Evolutionary conservation across 345 rosid genomes (phyloP).

Genomic region (Brassica nigra): DNA sequence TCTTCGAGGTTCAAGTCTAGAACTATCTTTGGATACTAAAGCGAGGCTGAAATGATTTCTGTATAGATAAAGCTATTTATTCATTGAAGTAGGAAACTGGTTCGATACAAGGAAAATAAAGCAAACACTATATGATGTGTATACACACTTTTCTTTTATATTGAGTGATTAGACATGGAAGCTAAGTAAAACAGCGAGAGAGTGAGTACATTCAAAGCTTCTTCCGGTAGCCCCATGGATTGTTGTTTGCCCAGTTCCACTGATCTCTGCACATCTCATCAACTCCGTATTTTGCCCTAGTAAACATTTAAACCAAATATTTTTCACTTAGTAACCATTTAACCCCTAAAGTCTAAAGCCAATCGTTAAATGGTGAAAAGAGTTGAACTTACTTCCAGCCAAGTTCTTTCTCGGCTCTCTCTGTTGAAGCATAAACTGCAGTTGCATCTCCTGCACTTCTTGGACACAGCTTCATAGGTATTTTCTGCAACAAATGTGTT

Average conservation of each 20-base stretch:
- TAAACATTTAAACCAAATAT: slow-evolving; percentile 6
- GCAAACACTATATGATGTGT: slow-evolving; percentile 14
- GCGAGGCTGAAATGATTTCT: background rate
- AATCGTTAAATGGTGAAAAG: slow-evolving; percentile 15
- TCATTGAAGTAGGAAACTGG: background rate
- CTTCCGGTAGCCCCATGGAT: slow-evolving; percentile 83
- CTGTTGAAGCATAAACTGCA: slow-evolving; percentile 76
- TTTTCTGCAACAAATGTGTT: slow-evolving; percentile 56
- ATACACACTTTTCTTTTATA: background rate
- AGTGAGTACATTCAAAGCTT: slow-evolving; percentile 34
- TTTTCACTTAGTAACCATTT: background rate
- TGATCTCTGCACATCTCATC: slow-evolving; percentile 92
- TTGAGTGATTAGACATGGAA: slow-evolving; percentile 22
- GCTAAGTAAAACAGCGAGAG: background rate
- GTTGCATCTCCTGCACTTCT: slow-evolving; percentile 93
- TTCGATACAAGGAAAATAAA: slow-evolving; percentile 21
- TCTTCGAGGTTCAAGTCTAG: background rate
- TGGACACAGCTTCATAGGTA: slow-evolving; percentile 70
- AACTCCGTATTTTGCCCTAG: slow-evolving; percentile 86
- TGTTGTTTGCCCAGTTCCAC: slow-evolving; percentile 88
- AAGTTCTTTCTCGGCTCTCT: slow-evolving; percentile 80
- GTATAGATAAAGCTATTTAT: slow-evolving; percentile 4
- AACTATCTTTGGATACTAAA: background rate
- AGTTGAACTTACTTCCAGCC: slow-evolving; percentile 78
- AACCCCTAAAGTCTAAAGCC: background rate